Base-by-base conservation (phyloP, 257 asterid species). In the Fraxinus cuspidata region DNA sequence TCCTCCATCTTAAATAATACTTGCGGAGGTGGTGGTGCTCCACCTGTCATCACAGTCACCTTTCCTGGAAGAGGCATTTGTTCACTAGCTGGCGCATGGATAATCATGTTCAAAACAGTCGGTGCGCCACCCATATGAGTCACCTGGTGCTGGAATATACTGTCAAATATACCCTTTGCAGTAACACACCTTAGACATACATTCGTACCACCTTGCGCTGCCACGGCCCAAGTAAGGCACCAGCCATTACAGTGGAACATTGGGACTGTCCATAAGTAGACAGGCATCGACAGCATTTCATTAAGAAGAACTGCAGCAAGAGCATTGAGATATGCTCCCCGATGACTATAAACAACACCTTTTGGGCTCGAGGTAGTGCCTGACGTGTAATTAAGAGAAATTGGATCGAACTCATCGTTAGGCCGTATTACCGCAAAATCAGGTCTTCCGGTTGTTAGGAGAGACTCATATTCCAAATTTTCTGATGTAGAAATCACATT, bases 161-260 rank as follows among this genome's bases (percentile, higher is more conserved):
- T 27, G 37, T 78, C 82, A 42, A 78, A 78, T 72, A 42, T 72
- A 40, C 68, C 82, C 32, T 42, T 49, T 1, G 82, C 82, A 64
- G 77, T 78, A 7, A 78, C 77, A 72, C 37, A 64, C 28, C 82
- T 51, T 23, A 78, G 67, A 68, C 74, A 78, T 10, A 78, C 72
- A 42, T 63, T 78, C 0, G 82, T 78, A n/a, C 82, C 82, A 5
- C 82, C 82, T 51, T 78, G 82, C 28, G 82, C 82, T 3, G 78
- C 82, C 68, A 72, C 73, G 8, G 69, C 77, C 82, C 82, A 78
- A 29, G 78, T 78, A 4, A 72, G 70, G 74, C 74, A 78, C 82
- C 82, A 78, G 8, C 82, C 82, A 15, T 78, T 78, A 66, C 82
- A 78, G 70, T 78, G 82, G 67, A 78, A 78, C 82, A 78, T 78